Base-by-base conservation (phyloP, 768 basidiomycete species). In the Lactarius pseudohatsudake region DNA sequence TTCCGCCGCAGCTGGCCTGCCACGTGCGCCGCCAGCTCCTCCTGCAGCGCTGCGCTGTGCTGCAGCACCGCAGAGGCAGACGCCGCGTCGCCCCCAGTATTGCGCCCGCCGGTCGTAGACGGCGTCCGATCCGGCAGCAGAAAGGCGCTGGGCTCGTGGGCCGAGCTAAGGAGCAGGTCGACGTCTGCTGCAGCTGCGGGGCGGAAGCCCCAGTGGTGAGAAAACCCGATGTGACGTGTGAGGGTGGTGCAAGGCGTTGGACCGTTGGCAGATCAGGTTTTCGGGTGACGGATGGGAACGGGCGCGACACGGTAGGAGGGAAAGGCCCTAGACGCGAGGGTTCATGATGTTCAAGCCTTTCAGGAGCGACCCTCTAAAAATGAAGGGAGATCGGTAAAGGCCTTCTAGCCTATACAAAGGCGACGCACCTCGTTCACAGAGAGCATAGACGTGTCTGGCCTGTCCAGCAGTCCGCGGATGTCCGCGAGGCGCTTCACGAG, bases 1-100 rank as follows among this genome's bases (percentile, higher is more conserved):
- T 96, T 96, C 30, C 84, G 81, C 72, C 90, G 92, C 57, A 98
- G 85, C 73, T 94, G 92, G 18, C 86, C 80, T 1, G 94, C 92
- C 94, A 98, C 96, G 62, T 92, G 88, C 9, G n/a, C 88, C 84
- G 66, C 34, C 8, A 34, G 34, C 34, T 34, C 34, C 34, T 85
- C 82, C 71, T 85, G 82, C 26, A 28, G 26, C 26, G 26, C 2
- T 2, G 26, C 2, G 26, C 2, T 28, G 26, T 1, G 1, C 26
- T 28, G 26, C 30, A 84, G 76, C 71, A 81, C 78, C 4, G 79
- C 76, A 4, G 80, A 79, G 26, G 72, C 71, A 18, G 75, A 70
- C 6, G 72, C 74, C 2, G 72, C 68, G 1, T 75, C 64, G 8
- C 76, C 66, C 69, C n/a, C n/a, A n/a, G 22, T 67, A 58, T 34